Base-by-base conservation (phyloP, 1,284 basidiomycete genomes). In the Cutaneotrichosporon arboriforme region DNA sequence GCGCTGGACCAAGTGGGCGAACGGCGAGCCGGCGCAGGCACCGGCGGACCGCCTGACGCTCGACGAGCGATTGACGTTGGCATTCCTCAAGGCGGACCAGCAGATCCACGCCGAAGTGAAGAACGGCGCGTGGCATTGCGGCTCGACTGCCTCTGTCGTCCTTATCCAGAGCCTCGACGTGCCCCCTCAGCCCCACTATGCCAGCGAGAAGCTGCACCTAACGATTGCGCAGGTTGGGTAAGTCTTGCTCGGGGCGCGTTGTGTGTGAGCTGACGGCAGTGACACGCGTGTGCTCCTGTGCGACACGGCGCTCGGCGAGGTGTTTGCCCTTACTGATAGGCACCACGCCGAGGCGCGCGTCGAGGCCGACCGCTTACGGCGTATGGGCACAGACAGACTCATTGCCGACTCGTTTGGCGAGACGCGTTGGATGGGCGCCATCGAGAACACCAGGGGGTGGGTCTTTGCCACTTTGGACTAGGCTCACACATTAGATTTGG, bases 341-440 rank as follows among this genome's bases (percentile, higher is more conserved):
- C 94, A 98, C 72, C 93, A 97, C 72, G 88, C 92, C 15, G 93
- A 97, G 65, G 82, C 89, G 20, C 85, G 84, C 20, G 80, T 87
- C 17, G 96, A 98, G 72, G 83, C 89, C 12, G 84, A 83, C 39
- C 81, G 94, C 26, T 77, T 98, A 46, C 83, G 93, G 41, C 81
- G 87, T 52, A 87, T 92, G 82, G 93, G 92, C 9, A 70, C 76
- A 15, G 86, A 86, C 8, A 36, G 46, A 21, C 76, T 96, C 23
- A 87, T 97, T 43, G 89, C 90, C 4, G 94, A 98, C 71, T 92
- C 89, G 4, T 98, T 92, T 67, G 94, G 96, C 33, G 94, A 98
- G 78, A 84, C 86, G 39, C 79, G 91, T 39, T 97, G 92, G 91
- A 97, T 97, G 86, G 94, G 94, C 8, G 89, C 86, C 1, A 78